Conservation (phyloP, 2,329 filamentous ascomycete species). For the Grosmannia serpens region DNA sequence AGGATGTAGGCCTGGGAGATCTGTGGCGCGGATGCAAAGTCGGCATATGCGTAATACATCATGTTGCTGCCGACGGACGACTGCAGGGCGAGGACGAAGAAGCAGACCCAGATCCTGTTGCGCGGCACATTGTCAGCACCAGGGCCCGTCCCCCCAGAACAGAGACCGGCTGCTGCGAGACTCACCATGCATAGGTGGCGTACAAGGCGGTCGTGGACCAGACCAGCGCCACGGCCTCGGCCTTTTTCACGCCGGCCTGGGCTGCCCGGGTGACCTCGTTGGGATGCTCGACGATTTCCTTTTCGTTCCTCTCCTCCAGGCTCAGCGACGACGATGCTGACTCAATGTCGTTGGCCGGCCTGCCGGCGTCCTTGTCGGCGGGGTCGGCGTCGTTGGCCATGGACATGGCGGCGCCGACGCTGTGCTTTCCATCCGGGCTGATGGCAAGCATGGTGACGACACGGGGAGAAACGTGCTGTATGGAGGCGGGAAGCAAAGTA, state of each 20-base stretch:
- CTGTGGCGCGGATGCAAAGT: slow-evolving; percentile 40
- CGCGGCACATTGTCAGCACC: too few species aligned
- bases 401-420: not conserved
- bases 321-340: not conserved
- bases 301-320: not conserved
- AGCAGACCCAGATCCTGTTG: slow-evolving; percentile 24
- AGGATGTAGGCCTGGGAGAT: slow-evolving; percentile 42
- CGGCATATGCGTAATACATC: slow-evolving; percentile 37
- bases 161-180: too few species aligned
- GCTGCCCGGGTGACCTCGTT: slow-evolving; percentile 10
- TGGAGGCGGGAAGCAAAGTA: too few species aligned
- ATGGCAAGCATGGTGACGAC: not conserved
- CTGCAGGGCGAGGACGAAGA: slow-evolving; percentile 15
- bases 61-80: slow-evolving; percentile 24
- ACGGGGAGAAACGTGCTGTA: not conserved
- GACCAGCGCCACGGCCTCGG: slow-evolving; percentile 33
- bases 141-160: too few species aligned
- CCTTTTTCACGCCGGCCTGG: slow-evolving; percentile 35
- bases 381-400: not conserved
- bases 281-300: not conserved
- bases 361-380: not conserved
- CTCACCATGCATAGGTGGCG: slow-evolving; percentile 30
- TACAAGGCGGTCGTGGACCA: slow-evolving; percentile 29
- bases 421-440: not conserved
- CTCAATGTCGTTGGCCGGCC: not conserved